Conservation (phyloP, 2,329 filamentous ascomycete genomes). For the Aspergillus tubingensis region DNA sequence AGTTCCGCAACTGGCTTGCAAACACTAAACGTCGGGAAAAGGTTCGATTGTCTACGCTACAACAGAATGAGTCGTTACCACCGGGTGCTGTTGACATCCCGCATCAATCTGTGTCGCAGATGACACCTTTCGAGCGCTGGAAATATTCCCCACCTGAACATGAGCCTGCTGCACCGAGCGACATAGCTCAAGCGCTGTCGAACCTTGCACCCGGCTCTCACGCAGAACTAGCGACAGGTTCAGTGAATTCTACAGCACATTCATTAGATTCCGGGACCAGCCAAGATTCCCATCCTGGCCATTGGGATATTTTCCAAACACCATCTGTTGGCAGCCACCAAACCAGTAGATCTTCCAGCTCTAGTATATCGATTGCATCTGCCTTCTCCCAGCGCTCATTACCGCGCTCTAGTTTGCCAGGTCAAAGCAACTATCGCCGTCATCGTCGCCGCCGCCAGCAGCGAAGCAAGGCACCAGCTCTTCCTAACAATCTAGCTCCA, state of each 20-base stretch:
- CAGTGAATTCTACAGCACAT: constrained; percentile 16
- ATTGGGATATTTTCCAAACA: background rate
- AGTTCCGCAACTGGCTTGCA: background rate
- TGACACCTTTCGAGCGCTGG: constrained; percentile 64
- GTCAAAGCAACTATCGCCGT: constrained; percentile 34
- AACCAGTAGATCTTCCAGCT: background rate
- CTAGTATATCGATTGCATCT: background rate
- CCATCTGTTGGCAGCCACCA: background rate
- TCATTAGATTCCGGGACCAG: background rate
- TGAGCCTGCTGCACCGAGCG: constrained; percentile 60
- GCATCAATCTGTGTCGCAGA: background rate
- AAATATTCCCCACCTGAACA: constrained; percentile 62
- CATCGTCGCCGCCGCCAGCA: constrained; percentile 42
- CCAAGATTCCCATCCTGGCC: background rate
- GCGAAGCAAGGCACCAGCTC: background rate
- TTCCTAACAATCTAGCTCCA: background rate
- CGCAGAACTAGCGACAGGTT: background rate
- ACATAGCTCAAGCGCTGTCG: constrained; percentile 58
- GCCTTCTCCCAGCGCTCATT: background rate
- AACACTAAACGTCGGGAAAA: background rate
- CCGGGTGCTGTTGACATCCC: background rate
- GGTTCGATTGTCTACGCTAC: background rate
- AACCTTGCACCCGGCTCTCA: background rate
- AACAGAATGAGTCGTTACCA: background rate
- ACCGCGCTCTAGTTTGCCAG: background rate